Conservation (phyloP, 345 rosid species). For the Citrus maxima region DNA sequence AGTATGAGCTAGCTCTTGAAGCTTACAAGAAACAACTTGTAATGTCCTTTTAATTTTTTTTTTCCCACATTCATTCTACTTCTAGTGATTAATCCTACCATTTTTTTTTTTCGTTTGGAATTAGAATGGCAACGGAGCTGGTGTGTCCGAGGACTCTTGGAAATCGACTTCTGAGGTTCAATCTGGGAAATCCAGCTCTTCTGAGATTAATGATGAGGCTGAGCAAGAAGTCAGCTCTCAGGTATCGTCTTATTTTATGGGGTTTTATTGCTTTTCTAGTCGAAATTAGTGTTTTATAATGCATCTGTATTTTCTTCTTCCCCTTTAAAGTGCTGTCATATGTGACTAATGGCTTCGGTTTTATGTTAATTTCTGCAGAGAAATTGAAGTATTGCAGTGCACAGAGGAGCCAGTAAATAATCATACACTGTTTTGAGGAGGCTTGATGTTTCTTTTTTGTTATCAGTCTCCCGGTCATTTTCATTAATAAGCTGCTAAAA, state of each 20-base stretch:
- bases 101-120: neutral
- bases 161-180: constrained; percentile 26
- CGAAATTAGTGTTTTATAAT: neutral
- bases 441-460: neutral
- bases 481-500: neutral
- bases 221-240: constrained; percentile 36
- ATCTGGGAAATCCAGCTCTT: constrained; percentile 23
- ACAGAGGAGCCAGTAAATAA: neutral
- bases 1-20: constrained; percentile 30
- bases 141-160: constrained; percentile 13
- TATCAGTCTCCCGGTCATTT: neutral
- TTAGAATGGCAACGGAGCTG: neutral
- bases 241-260: constrained; percentile 2
- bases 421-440: neutral
- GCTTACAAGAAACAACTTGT: constrained; percentile 25
- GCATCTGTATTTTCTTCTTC: neutral
- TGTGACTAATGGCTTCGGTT: neutral
- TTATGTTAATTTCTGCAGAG: neutral
- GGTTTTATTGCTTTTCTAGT: neutral
- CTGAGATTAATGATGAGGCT: constrained; percentile 26
- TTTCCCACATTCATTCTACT: neutral
- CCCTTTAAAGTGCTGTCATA: neutral
- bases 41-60: neutral
- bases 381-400: neutral
- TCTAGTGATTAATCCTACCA: neutral